Conservation (phyloP, 2,329 filamentous ascomycete species). For the Cytospora piceicola region DNA sequence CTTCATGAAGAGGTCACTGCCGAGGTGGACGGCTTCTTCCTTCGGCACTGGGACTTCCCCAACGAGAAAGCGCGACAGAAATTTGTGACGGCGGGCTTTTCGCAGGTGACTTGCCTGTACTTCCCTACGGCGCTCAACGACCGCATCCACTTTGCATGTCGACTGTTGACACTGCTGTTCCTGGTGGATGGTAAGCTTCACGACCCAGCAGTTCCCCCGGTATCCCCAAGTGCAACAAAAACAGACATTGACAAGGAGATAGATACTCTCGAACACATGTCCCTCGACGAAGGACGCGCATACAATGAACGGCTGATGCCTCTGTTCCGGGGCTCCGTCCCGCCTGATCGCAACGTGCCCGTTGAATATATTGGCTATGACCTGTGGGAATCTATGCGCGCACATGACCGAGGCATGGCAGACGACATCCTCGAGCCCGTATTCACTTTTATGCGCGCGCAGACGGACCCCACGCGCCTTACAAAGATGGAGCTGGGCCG, state of each 20-base stretch:
- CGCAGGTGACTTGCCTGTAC: conserved; percentile 43
- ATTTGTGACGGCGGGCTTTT: conserved; percentile 42
- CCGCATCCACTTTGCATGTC: conserved; percentile 44
- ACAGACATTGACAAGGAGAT: background rate
- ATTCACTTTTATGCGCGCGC: conserved; percentile 47
- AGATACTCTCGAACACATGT: conserved; percentile 49
- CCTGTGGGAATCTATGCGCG: conserved; percentile 46
- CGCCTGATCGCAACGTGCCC: conserved; percentile 40
- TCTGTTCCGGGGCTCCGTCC: conserved; percentile 39
- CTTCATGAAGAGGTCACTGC: too few species aligned
- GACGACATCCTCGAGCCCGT: conserved; percentile 43
- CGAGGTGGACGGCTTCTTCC: conserved; percentile 4
- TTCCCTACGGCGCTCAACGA: conserved; percentile 44
- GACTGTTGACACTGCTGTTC: conserved; percentile 46
- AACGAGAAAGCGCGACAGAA: conserved; percentile 37
- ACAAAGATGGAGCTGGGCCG: conserved; percentile 36
- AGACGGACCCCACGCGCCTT: conserved; percentile 41
- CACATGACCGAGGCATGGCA: conserved; percentile 41
- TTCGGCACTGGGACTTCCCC: conserved; percentile 44
- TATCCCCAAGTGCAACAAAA: background rate
- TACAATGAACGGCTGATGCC: conserved; percentile 46
- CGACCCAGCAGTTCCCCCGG: background rate
- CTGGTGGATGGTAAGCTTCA: conserved; percentile 45
- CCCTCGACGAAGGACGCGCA: conserved; percentile 42
- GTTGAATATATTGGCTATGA: conserved; percentile 46